Conservation (phyloP, 1,284 basidiomycete species). For the Amylostereum areolatum region DNA sequence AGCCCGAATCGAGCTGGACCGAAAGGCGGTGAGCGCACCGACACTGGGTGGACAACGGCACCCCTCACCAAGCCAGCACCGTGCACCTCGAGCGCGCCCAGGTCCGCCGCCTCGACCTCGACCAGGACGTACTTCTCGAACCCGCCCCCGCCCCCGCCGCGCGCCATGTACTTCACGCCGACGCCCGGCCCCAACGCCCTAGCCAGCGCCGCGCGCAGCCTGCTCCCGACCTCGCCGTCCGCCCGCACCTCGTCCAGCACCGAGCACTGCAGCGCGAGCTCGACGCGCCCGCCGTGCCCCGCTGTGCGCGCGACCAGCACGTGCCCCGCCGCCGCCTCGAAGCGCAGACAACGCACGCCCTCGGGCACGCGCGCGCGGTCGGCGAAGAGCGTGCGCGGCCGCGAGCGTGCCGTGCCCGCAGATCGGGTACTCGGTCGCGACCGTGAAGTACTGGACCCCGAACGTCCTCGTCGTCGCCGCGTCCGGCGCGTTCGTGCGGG, state of each 20-base stretch:
- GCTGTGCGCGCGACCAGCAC: constrained; percentile 21
- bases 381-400: constrained; percentile 34
- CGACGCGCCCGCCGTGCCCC: constrained; percentile 25
- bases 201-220: constrained; percentile 21
- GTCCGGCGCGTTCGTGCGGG: background rate
- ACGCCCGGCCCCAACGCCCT: constrained; percentile 33
- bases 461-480: constrained; percentile 17
- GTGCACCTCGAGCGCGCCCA: constrained; percentile 31
- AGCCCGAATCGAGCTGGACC: constrained; percentile 14
- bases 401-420: constrained; percentile 51
- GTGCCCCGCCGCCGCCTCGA: constrained; percentile 20
- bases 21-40: constrained; percentile 1
- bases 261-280: constrained; percentile 28
- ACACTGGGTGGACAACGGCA: background rate
- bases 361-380: constrained; percentile 18
- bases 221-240: constrained; percentile 18
- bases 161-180: constrained; percentile 28
- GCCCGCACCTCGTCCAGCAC: constrained; percentile 1
- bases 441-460: constrained; percentile 35
- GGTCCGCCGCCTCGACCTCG: constrained; percentile 37
- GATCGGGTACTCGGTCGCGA: constrained; percentile 27
- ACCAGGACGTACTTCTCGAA: constrained; percentile 34
- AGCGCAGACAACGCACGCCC: constrained; percentile 27
- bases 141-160: constrained; percentile 28
- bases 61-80: constrained; percentile 32